Conservation (phyloP, 2,329 filamentous ascomycete genomes). For the Ceratocystis variospora region DNA sequence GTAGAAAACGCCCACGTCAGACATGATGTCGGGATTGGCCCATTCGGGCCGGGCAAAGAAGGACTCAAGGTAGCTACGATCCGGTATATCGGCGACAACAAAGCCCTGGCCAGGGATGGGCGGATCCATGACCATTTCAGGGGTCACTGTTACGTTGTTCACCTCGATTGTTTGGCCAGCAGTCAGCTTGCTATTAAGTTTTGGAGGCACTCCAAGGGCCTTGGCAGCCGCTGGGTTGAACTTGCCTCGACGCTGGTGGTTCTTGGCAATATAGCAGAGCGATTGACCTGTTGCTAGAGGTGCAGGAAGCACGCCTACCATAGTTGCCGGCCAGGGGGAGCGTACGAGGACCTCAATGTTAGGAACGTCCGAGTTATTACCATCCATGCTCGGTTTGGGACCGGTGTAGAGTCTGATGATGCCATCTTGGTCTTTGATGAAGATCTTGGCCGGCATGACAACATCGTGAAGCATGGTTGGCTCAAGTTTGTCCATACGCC, state of each 20-base stretch:
- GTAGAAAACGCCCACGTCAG: conserved; percentile 53
- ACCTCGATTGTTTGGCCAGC: conserved; percentile 45
- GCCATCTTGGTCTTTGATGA: conserved; percentile 50
- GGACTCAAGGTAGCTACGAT: conserved; percentile 51
- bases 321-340: conserved; percentile 63
- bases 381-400: conserved; percentile 38
- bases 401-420: conserved; percentile 57
- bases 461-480: conserved; percentile 54
- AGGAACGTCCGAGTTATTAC: conserved; percentile 32
- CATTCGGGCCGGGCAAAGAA: conserved; percentile 63
- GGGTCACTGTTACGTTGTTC: conserved; percentile 57
- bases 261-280: conserved; percentile 76
- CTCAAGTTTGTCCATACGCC: conserved; percentile 56
- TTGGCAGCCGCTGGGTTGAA: conserved; percentile 56
- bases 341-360: conserved; percentile 60
- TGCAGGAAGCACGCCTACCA: conserved; percentile 50
- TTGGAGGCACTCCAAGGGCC: conserved; percentile 46
- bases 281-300: conserved; percentile 53
- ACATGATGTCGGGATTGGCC: conserved; percentile 43
- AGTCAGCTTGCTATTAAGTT: conserved; percentile 46
- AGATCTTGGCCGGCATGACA: conserved; percentile 54
- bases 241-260: conserved; percentile 62
- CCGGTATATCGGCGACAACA: conserved; percentile 67
- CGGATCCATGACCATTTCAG: conserved; percentile 72
- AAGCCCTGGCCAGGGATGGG: conserved; percentile 56